Percentiles rank a stretch among this genome's conserved stretches.
phyloP scores from a whole-genome alignment of 352 stramenopile species.

The Sclerospora graminicola region DNA sequence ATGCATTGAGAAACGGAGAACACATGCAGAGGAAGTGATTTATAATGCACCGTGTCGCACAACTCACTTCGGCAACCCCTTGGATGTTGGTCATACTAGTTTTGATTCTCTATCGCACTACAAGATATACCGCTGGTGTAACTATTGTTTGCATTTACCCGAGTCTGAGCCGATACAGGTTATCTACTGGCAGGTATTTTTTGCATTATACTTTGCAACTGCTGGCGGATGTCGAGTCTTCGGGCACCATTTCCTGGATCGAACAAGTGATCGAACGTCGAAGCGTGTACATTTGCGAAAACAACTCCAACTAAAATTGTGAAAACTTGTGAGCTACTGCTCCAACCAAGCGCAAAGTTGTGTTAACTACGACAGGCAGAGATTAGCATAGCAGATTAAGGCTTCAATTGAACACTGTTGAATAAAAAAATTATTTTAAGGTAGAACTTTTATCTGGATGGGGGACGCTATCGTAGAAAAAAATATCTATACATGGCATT shows the following conservation, averaged over 20 bases:
- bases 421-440: no score
- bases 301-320: conserved; percentile 43
- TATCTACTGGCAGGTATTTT: conserved; percentile 66
- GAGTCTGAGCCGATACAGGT: conserved; percentile 41
- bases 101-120: conserved; percentile 56
- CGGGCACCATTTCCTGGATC: conserved; percentile 54
- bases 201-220: conserved; percentile 60
- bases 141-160: conserved; percentile 47
- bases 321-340: conserved; percentile 45
- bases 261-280: conserved; percentile 16
- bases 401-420: no score
- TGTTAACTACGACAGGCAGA: conserved; percentile 38
- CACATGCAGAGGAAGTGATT: conserved; percentile 10
- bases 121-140: conserved; percentile 61
- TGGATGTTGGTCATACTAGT: conserved; percentile 35
- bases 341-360: conserved; percentile 54
- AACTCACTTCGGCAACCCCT: conserved; percentile 8
- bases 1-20: conserved; percentile 13
- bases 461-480: no score
- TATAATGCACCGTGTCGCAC: conserved; percentile 2
- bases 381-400: no score
- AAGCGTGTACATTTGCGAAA: conserved; percentile 40
- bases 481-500: no score
- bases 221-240: conserved; percentile 37
- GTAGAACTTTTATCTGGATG: no score